phyloP scores from a whole-genome alignment of 805 yeast genomes.

The Lipomyces anomalus region DNA sequence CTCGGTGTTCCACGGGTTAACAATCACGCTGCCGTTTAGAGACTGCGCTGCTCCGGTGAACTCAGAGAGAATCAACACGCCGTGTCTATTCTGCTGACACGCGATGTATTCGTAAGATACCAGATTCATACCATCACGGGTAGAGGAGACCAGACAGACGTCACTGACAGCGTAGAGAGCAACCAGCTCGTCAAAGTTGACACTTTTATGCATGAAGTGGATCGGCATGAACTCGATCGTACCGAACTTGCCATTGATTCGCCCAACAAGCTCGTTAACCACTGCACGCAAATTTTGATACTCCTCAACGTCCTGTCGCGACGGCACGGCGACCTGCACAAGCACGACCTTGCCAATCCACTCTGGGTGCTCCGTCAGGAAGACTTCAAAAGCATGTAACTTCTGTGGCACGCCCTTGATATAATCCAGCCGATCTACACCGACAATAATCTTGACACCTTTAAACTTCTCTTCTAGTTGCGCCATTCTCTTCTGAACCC shows the following conservation, averaged over 20 bases:
- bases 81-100: conserved; percentile 80
- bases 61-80: conserved; percentile 82
- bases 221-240: conserved; percentile 97
- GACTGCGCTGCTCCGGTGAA: conserved; percentile 99
- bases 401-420: conserved; percentile 98
- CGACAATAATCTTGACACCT: conserved; percentile 82
- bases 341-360: conserved; percentile 96
- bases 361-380: conserved; percentile 87
- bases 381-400: conserved; percentile 91
- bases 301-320: conserved; percentile 97
- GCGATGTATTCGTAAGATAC: conserved; percentile 96
- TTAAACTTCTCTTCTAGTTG: conserved; percentile 61
- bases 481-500: conserved; percentile 60
- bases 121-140: conserved; percentile 97
- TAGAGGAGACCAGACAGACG: conserved; percentile 86
- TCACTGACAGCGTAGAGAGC: conserved; percentile 81
- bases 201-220: conserved; percentile 89
- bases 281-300: conserved; percentile 89
- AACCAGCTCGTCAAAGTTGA: conserved; percentile 86
- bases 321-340: conserved; percentile 96
- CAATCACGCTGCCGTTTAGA: conserved; percentile 85
- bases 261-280: conserved; percentile 92
- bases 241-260: conserved; percentile 94
- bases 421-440: conserved; percentile 93
- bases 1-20: conserved; percentile 98